A percentile compares a stretch with the other conserved stretches of the same genome.
phyloP scores from a whole-genome alignment of 169 alveolate genomes.

The Condylostoma magnum region DNA sequence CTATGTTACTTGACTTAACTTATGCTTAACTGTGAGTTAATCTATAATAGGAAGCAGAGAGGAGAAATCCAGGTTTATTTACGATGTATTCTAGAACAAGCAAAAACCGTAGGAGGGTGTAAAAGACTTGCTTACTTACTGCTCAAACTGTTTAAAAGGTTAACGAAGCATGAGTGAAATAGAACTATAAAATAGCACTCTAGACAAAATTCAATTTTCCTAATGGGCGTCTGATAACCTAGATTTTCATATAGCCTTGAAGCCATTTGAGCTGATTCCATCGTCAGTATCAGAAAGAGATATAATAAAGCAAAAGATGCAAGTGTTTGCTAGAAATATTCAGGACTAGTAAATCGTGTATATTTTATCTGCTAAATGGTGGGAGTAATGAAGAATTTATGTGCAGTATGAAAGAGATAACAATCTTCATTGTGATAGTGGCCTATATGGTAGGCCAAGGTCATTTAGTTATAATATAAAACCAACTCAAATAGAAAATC shows the following conservation, averaged over 20 bases:
- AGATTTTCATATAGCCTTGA: conserved; percentile 3
- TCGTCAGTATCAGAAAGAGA: conserved; percentile 12
- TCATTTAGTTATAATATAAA: neutral
- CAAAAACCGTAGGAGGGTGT: neutral
- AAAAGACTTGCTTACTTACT: neutral
- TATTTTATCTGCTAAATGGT: conserved; percentile 11
- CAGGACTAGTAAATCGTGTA: neutral
- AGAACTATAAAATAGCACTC: neutral
- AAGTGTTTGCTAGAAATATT: neutral
- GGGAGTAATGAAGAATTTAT: conserved; percentile 8
- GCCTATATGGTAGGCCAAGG: neutral
- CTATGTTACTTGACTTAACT: conserved; percentile 11
- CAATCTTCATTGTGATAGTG: neutral
- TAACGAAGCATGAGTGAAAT: neutral
- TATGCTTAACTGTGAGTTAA: conserved; percentile 11
- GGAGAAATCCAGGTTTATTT: conserved; percentile 2
- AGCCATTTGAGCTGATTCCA: conserved; percentile 30
- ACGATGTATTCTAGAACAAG: neutral
- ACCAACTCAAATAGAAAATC: neutral
- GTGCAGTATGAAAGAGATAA: conserved; percentile 1
- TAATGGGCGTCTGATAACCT: conserved; percentile 5
- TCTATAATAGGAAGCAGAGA: conserved; percentile 11
- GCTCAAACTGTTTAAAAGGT: neutral
- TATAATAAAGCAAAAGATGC: neutral
- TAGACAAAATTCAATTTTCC: neutral